phyloP scores from a whole-genome alignment of 1,284 basidiomycete species.

The Ceratobasidium sp. region DNA sequence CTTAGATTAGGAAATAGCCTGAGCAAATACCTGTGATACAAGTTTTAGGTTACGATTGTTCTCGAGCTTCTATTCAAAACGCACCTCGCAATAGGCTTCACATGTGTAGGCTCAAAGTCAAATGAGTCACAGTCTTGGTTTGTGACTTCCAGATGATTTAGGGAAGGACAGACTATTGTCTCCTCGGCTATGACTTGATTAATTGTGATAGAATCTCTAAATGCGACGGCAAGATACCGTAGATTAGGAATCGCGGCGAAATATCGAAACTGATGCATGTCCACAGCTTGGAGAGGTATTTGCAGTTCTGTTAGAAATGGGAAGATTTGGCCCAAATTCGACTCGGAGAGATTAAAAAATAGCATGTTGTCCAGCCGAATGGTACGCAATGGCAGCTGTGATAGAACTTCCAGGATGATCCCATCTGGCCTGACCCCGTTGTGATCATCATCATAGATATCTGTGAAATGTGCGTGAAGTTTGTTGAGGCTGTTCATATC shows the following conservation, averaged over 20 bases:
- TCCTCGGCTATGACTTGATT: too few relatives aligned
- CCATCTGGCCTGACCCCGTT: background rate
- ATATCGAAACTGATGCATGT: background rate
- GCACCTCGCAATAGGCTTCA: too few relatives aligned
- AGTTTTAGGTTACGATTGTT: too few relatives aligned
- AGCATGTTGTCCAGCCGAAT: background rate
- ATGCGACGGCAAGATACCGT: background rate
- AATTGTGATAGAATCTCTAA: too few relatives aligned
- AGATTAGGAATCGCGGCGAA: slow-evolving; percentile 1
- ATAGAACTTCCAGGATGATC: background rate
- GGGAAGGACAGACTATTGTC: background rate
- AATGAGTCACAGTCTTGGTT: too few relatives aligned
- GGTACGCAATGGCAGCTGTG: background rate
- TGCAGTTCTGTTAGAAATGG: background rate
- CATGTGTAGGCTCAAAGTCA: too few relatives aligned
- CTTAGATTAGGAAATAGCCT: slow-evolving; percentile 12
- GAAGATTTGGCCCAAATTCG: background rate
- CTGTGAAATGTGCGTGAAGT: background rate
- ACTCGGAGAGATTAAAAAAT: background rate
- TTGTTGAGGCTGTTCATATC: background rate
- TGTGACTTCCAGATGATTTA: background rate
- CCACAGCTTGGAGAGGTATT: background rate
- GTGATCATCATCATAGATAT: background rate
- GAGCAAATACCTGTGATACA: background rate
- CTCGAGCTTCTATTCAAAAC: too few relatives aligned